Conservation (phyloP, 371 early-diverging fungal species). For the Mortierella sp. region DNA sequence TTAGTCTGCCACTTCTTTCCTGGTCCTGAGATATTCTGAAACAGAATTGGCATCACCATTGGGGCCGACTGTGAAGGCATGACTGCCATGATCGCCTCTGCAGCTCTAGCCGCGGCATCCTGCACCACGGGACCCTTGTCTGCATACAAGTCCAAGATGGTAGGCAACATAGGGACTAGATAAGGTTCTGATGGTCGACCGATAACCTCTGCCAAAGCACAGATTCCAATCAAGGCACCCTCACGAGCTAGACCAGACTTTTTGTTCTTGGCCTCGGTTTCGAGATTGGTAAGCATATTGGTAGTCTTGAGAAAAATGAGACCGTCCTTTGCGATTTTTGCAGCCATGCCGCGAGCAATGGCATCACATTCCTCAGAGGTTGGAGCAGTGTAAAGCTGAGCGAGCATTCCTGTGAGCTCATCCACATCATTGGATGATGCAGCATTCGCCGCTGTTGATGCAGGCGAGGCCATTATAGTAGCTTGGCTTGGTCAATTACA, state of each 20-base stretch:
- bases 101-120: conserved; percentile 71
- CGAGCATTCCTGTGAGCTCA: conserved; percentile 50
- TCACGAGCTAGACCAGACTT: conserved; percentile 75
- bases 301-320: conserved; percentile 68
- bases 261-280: conserved; percentile 70
- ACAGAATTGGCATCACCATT: conserved; percentile 69
- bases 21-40: conserved; percentile 70
- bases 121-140: conserved; percentile 76
- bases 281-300: conserved; percentile 67
- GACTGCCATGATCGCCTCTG: conserved; percentile 62
- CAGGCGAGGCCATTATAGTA: conserved; percentile 5
- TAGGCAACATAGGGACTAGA: conserved; percentile 65
- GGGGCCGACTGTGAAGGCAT: conserved; percentile 68
- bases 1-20: conserved; percentile 84
- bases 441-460: conserved; percentile 22
- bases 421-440: conserved; percentile 25
- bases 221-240: conserved; percentile 74
- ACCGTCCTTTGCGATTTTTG: conserved; percentile 63
- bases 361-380: conserved; percentile 68
- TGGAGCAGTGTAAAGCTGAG: conserved; percentile 66
- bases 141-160: conserved; percentile 71
- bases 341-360: conserved; percentile 67
- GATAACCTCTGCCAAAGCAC: conserved; percentile 66
- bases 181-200: conserved; percentile 72
- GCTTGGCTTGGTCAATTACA: not conserved